phyloP scores from a whole-genome alignment of 2,329 filamentous ascomycete species.

The Coniochaeta sp. region DNA sequence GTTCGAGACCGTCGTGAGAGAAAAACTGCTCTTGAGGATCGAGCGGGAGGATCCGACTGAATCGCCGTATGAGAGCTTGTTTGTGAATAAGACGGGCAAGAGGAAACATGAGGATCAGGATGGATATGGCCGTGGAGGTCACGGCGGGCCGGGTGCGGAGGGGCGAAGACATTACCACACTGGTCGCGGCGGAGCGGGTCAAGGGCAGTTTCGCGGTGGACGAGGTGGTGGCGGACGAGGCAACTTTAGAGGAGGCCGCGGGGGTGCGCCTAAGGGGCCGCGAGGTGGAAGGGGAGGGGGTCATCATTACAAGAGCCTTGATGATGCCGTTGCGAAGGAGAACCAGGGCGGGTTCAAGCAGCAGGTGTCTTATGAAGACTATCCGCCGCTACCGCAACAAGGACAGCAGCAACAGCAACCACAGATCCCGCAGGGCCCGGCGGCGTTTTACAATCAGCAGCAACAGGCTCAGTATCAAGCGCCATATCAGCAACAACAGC shows the following conservation, averaged over 20 bases:
- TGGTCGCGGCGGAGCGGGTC: slow-evolving; percentile 13
- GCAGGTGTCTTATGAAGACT: slow-evolving; percentile 40
- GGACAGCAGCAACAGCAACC: slow-evolving; percentile 2
- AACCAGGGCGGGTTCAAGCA: slow-evolving; percentile 33
- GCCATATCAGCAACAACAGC: slow-evolving; percentile 4
- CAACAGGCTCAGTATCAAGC: slow-evolving; percentile 8
- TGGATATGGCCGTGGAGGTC: slow-evolving; percentile 21
- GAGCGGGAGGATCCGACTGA: slow-evolving; percentile 61
- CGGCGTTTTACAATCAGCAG: neutral
- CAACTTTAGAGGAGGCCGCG: slow-evolving; percentile 29
- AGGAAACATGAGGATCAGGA: slow-evolving; percentile 55
- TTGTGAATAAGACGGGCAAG: slow-evolving; percentile 52
- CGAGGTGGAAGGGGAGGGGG: slow-evolving; percentile 41
- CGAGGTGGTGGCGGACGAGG: slow-evolving; percentile 22
- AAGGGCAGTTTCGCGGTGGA: slow-evolving; percentile 27
- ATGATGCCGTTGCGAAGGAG: slow-evolving; percentile 50
- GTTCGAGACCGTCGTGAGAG: slow-evolving; percentile 78
- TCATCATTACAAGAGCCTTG: slow-evolving; percentile 57
- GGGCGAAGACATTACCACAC: slow-evolving; percentile 15
- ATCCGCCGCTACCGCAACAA: slow-evolving; percentile 10
- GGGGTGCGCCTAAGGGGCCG: slow-evolving; percentile 26
- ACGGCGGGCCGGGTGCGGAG: slow-evolving; percentile 7
- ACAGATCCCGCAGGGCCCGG: neutral
- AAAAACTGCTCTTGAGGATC: slow-evolving; percentile 77
- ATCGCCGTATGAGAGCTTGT: slow-evolving; percentile 46